Conservation (phyloP, 257 asterid species). For the Solanum microdontum region DNA sequence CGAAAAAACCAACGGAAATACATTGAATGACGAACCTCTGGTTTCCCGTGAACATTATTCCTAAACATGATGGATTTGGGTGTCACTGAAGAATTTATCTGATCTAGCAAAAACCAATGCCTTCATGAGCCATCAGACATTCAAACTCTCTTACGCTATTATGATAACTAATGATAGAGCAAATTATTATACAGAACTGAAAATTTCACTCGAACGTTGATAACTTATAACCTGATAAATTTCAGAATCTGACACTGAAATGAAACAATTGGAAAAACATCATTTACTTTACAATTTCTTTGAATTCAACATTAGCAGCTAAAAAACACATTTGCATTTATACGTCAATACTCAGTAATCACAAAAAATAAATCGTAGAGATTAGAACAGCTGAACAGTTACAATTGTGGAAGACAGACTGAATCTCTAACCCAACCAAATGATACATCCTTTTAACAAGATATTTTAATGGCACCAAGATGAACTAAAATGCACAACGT, state of each 20-base stretch:
- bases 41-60: constrained; percentile 71
- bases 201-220: neutral
- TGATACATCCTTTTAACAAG: neutral
- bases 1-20: neutral
- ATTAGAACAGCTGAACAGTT: neutral
- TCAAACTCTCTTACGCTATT: neutral
- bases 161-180: neutral
- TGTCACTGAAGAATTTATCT: constrained; percentile 45
- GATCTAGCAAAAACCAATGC: constrained; percentile 50
- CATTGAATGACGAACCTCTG: constrained; percentile 45
- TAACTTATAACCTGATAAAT: neutral
- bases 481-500: neutral
- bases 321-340: neutral
- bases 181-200: neutral
- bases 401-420: neutral
- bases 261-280: neutral
- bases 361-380: neutral
- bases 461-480: neutral
- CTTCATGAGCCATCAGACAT: constrained; percentile 1
- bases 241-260: neutral
- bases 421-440: neutral
- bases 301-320: neutral
- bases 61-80: constrained; percentile 65
- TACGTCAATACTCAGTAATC: neutral
- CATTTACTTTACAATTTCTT: neutral